Conservation (phyloP, 495 filamentous ascomycete genomes). For the Annulohypoxylon stygium region DNA sequence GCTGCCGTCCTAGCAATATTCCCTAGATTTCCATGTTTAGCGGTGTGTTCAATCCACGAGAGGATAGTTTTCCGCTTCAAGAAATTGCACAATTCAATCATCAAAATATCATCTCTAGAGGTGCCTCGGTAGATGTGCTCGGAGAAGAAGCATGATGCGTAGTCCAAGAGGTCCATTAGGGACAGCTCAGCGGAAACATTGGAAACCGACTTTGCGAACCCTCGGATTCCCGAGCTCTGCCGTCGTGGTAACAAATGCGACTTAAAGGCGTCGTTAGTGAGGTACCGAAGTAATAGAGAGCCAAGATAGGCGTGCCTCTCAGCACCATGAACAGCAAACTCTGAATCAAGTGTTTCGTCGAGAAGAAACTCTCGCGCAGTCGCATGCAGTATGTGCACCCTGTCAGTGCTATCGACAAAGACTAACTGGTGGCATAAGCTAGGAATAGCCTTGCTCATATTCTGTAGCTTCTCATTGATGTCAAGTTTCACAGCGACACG, state of each 20-base stretch:
- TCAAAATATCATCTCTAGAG: background rate
- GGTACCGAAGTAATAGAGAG: constrained; percentile 26
- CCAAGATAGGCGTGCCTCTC: constrained; percentile 36
- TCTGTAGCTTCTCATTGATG: constrained; percentile 46
- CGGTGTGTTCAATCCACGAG: background rate
- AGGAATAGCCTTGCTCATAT: constrained; percentile 45
- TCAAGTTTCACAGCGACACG: constrained; percentile 49
- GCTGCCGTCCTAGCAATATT: constrained; percentile 41
- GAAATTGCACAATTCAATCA: background rate
- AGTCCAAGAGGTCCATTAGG: background rate
- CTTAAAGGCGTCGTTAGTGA: constrained; percentile 37
- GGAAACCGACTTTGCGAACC: background rate
- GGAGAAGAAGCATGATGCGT: background rate
- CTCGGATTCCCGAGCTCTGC: background rate
- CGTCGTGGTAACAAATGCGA: background rate
- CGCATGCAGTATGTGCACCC: constrained; percentile 51
- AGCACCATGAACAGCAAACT: constrained; percentile 32
- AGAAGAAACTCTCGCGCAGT: constrained; percentile 54
- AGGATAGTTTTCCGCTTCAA: background rate
- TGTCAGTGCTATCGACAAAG: constrained; percentile 41
- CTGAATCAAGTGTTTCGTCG: constrained; percentile 16
- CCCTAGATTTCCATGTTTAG: background rate
- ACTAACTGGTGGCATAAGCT: constrained; percentile 51
- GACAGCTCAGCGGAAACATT: background rate
- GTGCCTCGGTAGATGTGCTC: background rate